Conservation (phyloP, 139 green algal species). For the Tetratostichococcus sp. region DNA sequence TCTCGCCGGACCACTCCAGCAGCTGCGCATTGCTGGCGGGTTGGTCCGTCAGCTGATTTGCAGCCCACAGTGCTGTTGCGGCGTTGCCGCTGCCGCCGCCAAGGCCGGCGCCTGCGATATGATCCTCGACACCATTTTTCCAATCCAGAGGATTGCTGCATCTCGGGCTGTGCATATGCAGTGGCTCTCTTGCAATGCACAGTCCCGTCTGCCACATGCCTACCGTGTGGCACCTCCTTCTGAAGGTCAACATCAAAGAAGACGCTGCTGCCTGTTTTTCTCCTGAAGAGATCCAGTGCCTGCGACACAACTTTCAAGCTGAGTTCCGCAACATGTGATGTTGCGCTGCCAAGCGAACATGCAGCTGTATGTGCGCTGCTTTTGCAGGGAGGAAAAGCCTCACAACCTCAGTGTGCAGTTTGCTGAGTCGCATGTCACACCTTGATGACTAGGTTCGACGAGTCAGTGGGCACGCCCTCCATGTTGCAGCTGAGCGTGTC, state of each 20-base stretch:
- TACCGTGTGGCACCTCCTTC: constrained; percentile 90
- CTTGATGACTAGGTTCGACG: constrained; percentile 92
- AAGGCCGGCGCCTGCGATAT: constrained; percentile 72
- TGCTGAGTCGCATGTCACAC: constrained; percentile 16
- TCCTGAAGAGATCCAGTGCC: constrained; percentile 80
- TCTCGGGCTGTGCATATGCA: neutral
- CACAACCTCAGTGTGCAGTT: too few species aligned
- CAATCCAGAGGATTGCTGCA: too few species aligned
- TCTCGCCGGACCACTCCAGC: constrained; percentile 84
- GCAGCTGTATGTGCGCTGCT: too few species aligned
- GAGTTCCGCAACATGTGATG: too few species aligned
- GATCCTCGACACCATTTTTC: too few species aligned
- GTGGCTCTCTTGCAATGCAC: too few species aligned
- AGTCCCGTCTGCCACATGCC: too few species aligned
- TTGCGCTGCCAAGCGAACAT: too few species aligned
- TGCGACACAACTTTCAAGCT: constrained; percentile 27
- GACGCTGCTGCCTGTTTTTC: constrained; percentile 65
- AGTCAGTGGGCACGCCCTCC: constrained; percentile 83
- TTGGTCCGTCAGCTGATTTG: constrained; percentile 85
- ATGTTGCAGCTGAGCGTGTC: constrained; percentile 82
- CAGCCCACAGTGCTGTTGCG: constrained; percentile 92
- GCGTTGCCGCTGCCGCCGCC: constrained; percentile 95
- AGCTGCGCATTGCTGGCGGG: constrained; percentile 73
- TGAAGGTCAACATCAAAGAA: constrained; percentile 80
- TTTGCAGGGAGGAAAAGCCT: too few species aligned